Conservation (phyloP, 306 rosid species). For the Sicyos edulis region DNA sequence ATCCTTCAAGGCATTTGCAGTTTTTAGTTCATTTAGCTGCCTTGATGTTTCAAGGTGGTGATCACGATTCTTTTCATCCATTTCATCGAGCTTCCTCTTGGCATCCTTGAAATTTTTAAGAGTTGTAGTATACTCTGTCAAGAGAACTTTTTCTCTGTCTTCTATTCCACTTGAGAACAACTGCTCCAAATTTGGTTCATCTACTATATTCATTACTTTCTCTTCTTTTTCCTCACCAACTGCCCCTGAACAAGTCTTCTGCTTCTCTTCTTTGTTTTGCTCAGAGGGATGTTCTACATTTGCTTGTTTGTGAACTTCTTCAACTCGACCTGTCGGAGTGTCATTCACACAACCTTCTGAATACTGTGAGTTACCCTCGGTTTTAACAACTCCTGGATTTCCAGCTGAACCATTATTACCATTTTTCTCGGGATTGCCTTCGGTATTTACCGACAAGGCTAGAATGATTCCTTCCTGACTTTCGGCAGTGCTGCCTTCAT, state of each 20-base stretch:
- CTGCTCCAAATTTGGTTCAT: slow-evolving; percentile 73
- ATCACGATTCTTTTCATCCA: slow-evolving; percentile 48
- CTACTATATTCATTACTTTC: slow-evolving; percentile 26
- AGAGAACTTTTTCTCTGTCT: slow-evolving; percentile 54
- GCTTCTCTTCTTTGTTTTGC: slow-evolving; percentile 26
- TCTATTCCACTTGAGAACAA: slow-evolving; percentile 63
- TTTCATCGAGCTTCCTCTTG: slow-evolving; percentile 59
- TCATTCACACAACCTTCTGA: not conserved
- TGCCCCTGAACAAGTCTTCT: slow-evolving; percentile 24
- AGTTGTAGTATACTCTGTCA: slow-evolving; percentile 68
- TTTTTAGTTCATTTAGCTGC: slow-evolving; percentile 56
- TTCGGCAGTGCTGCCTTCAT: not conserved
- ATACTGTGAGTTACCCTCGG: not conserved
- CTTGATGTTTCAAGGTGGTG: slow-evolving; percentile 35
- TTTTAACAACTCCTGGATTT: slow-evolving; percentile 1
- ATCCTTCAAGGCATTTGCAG: slow-evolving; percentile 57
- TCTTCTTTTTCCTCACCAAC: slow-evolving; percentile 24
- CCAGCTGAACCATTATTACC: not conserved
- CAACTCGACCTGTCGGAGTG: not conserved
- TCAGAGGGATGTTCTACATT: slow-evolving; percentile 12
- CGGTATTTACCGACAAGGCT: not conserved
- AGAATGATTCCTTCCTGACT: not conserved
- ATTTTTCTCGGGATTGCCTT: not conserved
- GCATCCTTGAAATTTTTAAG: slow-evolving; percentile 76
- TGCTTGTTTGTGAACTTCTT: not conserved